Evolutionary conservation across 73 alveolate species (phyloP).

Genomic region (Paramecium primaurelia): DNA sequence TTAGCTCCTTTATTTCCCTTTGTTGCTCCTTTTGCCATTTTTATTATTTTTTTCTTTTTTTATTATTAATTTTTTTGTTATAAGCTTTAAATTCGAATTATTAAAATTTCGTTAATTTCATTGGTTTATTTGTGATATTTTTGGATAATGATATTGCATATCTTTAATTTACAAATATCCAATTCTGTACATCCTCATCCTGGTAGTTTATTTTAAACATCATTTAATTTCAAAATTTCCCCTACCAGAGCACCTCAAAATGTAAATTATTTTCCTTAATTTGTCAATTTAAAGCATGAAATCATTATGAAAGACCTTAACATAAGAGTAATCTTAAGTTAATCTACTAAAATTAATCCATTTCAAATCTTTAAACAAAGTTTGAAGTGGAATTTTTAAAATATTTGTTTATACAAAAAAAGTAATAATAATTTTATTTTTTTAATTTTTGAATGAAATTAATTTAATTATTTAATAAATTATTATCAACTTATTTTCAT

Average conservation of each 20-base stretch:
- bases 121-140: not conserved
- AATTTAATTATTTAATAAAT: not conserved
- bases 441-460: not conserved
- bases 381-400: not conserved
- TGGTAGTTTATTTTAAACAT: not conserved
- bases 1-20: not conserved
- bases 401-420: not conserved
- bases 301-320: not conserved
- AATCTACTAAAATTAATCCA: not conserved
- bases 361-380: not conserved
- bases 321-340: not conserved
- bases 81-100: conserved; percentile 19
- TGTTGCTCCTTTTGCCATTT: not conserved
- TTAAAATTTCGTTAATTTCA: conserved; percentile 25
- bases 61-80: not conserved
- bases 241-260: not conserved
- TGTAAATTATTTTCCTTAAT: not conserved
- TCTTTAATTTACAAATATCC: not conserved
- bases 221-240: not conserved
- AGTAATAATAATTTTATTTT: not conserved
- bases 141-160: not conserved
- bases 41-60: not conserved
- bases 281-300: not conserved
- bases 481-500: not conserved
- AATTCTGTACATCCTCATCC: conserved; percentile 10